Evolutionary conservation across 2,329 filamentous ascomycete genomes (phyloP).

Genomic region (Teratosphaeria epicoccoides): DNA sequence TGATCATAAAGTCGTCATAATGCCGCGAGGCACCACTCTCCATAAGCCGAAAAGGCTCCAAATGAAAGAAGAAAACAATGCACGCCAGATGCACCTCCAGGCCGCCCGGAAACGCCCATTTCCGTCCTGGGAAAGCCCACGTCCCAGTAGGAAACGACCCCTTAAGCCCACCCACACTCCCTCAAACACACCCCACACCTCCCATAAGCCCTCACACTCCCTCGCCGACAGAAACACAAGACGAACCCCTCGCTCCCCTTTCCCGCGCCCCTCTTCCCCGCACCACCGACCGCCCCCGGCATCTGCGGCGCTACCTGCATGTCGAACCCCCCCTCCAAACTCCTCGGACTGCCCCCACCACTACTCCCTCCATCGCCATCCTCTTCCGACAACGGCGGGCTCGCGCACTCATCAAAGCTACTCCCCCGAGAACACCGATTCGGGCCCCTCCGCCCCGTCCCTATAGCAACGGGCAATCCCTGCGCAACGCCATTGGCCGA

Average conservation of each 20-base stretch:
- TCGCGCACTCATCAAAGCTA: constrained; percentile 33
- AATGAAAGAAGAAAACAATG: neutral
- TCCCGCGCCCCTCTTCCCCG: neutral
- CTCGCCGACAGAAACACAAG: constrained; percentile 26
- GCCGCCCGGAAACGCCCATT: neutral
- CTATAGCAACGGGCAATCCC: constrained; percentile 54
- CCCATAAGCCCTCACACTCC: constrained; percentile 30
- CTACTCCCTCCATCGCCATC: constrained; percentile 33
- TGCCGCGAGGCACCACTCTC: constrained; percentile 18
- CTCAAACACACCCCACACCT: constrained; percentile 33
- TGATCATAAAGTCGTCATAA: constrained; percentile 7
- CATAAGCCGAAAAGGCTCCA: neutral
- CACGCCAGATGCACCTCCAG: neutral
- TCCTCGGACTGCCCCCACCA: constrained; percentile 46
- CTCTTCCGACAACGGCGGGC: constrained; percentile 29
- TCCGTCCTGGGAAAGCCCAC: too few species aligned
- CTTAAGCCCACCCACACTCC: constrained; percentile 30
- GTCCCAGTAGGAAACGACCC: neutral
- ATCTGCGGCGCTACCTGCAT: constrained; percentile 14
- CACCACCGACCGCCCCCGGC: constrained; percentile 7
- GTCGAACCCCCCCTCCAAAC: constrained; percentile 36
- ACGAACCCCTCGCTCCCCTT: constrained; percentile 11
- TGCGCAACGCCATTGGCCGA: constrained; percentile 38
- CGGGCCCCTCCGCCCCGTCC: constrained; percentile 41
- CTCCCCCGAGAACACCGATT: constrained; percentile 30